Percentiles rank a stretch among this genome's conserved stretches.
Conservation (phyloP, 306 rosid species). For the Citrullus colocynthis region DNA sequence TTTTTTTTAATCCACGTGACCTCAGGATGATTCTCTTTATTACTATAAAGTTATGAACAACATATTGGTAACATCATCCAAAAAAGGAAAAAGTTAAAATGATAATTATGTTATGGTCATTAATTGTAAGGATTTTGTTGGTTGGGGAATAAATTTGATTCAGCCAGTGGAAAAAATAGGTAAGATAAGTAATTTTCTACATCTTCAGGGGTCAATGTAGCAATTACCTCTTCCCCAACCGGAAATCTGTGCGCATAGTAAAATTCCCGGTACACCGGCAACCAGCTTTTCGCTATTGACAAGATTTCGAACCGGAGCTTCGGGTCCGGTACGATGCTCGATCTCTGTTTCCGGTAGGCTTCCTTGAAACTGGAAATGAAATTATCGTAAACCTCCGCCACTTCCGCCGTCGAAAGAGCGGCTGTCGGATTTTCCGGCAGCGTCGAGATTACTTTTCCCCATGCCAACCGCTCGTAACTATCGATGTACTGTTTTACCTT, state of each 20-base stretch:
- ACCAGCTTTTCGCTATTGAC: conserved; percentile 23
- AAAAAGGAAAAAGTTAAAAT: too few relatives aligned
- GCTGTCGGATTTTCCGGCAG: conserved; percentile 37
- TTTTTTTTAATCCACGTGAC: not conserved
- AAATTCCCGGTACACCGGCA: conserved; percentile 36
- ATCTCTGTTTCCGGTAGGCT: conserved; percentile 34
- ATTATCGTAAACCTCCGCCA: conserved; percentile 25
- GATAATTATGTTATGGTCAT: too few relatives aligned
- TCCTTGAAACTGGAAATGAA: conserved; percentile 41
- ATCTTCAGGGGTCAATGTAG: conserved; percentile 45
- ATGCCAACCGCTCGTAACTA: conserved; percentile 35
- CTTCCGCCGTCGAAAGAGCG: conserved; percentile 24
- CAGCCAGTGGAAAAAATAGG: conserved; percentile 23
- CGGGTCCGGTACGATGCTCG: conserved; percentile 19
- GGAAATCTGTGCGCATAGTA: conserved; percentile 17
- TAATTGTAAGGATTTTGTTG: not conserved
- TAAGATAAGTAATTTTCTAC: conserved; percentile 35
- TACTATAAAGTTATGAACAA: too few relatives aligned
- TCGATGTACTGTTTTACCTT: conserved; percentile 27
- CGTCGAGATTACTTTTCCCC: conserved; percentile 44
- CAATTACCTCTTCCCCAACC: conserved; percentile 18
- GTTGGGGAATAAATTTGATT: not conserved
- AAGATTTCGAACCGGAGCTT: conserved; percentile 39
- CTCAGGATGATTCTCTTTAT: not conserved
- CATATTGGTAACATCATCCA: not conserved